phyloP scores from a whole-genome alignment of 257 asterid species.

The Solanum habrochaites region DNA sequence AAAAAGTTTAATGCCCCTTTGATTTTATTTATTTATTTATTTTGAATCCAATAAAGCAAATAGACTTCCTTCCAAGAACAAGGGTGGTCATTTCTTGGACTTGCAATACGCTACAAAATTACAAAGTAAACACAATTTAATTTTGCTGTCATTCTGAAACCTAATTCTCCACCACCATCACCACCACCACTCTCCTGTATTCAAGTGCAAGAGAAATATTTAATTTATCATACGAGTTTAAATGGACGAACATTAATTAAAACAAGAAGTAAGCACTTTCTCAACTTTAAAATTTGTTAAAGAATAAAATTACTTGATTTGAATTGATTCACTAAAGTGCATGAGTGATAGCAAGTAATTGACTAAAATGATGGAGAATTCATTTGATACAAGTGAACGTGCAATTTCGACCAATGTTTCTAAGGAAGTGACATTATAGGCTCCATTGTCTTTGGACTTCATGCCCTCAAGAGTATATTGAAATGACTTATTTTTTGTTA shows the following conservation, averaged over 20 bases:
- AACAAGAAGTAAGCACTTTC: neutral
- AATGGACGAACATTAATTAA: neutral
- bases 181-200: neutral
- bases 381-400: neutral
- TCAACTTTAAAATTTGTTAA: neutral
- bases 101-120: neutral
- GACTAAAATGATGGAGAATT: neutral
- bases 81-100: neutral
- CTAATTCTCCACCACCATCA: too few relatives aligned
- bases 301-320: neutral
- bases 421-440: neutral
- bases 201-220: neutral
- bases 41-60: neutral
- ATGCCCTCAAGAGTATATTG: neutral
- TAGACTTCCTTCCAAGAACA: neutral
- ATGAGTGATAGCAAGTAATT: neutral
- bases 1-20: neutral
- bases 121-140: neutral
- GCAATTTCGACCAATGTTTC: constrained; percentile 5
- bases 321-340: neutral
- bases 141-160: neutral
- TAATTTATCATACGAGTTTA: neutral
- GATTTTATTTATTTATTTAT: too few relatives aligned
- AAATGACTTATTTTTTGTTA: neutral
- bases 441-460: neutral